Conservation (phyloP, 768 basidiomycete species). For the Pisolithus marmoratus region DNA sequence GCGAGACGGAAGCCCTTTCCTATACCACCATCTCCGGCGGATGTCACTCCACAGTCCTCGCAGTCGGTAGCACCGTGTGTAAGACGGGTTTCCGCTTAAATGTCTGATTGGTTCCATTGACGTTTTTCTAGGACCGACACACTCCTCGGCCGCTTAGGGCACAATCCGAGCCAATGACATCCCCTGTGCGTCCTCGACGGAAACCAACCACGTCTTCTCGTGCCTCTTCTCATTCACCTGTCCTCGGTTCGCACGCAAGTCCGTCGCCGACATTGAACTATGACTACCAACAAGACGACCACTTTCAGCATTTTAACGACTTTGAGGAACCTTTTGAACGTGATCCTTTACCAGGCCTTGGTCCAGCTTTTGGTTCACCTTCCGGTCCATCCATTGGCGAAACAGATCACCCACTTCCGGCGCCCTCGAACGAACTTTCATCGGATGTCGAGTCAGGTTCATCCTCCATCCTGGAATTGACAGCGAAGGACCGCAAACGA, state of each 20-base stretch:
- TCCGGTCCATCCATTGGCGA: constrained; percentile 12
- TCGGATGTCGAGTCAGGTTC: constrained; percentile 14
- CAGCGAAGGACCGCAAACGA: constrained; percentile 28
- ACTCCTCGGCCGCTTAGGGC: constrained; percentile 10
- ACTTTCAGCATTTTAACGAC: constrained; percentile 9
- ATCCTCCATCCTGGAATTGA: constrained; percentile 14
- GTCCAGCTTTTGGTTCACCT: constrained; percentile 3
- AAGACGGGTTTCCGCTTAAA: constrained; percentile 3
- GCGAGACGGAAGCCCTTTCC: constrained; percentile 24
- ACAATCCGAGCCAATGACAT: constrained; percentile 9
- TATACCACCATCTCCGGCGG: constrained; percentile 3
- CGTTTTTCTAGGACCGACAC: not conserved
- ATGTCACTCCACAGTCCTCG: not conserved
- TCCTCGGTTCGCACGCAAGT: not conserved
- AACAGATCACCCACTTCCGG: constrained; percentile 11
- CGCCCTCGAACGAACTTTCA: constrained; percentile 8
- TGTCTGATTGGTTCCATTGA: not conserved
- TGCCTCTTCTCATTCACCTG: constrained; percentile 8
- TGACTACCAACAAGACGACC: constrained; percentile 11
- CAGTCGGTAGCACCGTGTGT: constrained; percentile 4
- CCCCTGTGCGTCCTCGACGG: constrained; percentile 5
- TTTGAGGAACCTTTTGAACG: not conserved
- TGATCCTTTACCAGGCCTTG: constrained; percentile 4
- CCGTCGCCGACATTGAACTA: constrained; percentile 11
- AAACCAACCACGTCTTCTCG: constrained; percentile 1